Conservation (phyloP, 202 grass and related monocot genomes). For the Schoenoplectus tabernaemontani region DNA sequence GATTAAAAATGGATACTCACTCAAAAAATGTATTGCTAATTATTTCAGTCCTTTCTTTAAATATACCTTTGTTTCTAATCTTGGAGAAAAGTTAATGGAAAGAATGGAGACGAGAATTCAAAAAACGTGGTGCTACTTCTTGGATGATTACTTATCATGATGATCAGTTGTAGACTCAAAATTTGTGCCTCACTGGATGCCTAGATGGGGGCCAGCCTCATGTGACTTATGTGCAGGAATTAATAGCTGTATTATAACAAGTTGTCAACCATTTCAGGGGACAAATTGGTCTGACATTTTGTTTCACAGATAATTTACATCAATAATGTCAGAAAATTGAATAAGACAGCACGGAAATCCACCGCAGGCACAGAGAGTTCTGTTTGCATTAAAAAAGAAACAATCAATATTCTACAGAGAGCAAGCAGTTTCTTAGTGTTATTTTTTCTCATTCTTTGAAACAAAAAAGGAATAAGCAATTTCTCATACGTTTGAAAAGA, state of each 20-base stretch:
- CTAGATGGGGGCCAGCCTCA: not conserved
- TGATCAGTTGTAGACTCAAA: not conserved
- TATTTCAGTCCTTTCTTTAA: not conserved
- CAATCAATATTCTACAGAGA: not conserved
- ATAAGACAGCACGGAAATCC: not conserved
- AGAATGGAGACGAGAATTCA: not conserved
- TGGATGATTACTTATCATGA: not conserved
- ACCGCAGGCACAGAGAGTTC: not conserved
- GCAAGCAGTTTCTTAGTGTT: not conserved
- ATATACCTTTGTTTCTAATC: not conserved
- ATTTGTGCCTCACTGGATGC: not conserved
- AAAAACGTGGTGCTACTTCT: not conserved
- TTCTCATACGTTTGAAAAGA: not conserved
- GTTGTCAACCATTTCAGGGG: not conserved
- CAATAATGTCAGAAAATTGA: slow-evolving; percentile 16
- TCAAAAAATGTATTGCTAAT: too few relatives aligned
- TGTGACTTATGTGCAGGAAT: not conserved
- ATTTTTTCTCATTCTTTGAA: too few relatives aligned
- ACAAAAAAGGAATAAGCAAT: too few relatives aligned
- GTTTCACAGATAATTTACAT: slow-evolving; percentile 5
- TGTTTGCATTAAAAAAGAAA: slow-evolving; percentile 1
- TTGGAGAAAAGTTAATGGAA: not conserved
- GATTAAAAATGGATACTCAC: too few relatives aligned
- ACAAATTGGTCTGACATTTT: not conserved
- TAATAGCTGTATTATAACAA: not conserved